These are phyloP conservation scores for Cutaneotrichosporon sp. DNA, from an alignment of 1,284 basidiomycete genomes.

Conservation along the genomic window DNA sequence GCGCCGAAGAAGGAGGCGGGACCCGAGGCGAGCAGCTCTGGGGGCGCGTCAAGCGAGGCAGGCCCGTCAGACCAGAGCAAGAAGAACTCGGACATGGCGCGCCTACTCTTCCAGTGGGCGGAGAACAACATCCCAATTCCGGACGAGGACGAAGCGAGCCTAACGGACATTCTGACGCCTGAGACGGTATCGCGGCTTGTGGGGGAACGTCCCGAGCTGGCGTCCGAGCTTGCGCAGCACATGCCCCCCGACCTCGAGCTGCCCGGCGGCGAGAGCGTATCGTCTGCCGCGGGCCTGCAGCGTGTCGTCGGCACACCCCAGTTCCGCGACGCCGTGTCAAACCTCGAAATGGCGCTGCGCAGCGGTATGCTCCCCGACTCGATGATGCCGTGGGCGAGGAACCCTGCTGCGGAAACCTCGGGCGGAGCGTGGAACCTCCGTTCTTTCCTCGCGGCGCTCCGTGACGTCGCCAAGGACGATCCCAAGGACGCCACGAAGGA, in stretches of 20 bases:
- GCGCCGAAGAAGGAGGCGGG: slow-evolving; percentile 18
- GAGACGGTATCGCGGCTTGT: slow-evolving; percentile 34
- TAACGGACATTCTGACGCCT: slow-evolving; percentile 43
- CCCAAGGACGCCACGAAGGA: slow-evolving; percentile 5
- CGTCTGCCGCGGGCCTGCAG: slow-evolving; percentile 29
- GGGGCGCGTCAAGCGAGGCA: slow-evolving; percentile 13
- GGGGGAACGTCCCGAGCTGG: slow-evolving; percentile 25
- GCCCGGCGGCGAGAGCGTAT: slow-evolving; percentile 4
- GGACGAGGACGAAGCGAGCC: slow-evolving; percentile 27
- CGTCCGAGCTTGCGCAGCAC: slow-evolving; percentile 28
- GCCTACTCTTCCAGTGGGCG: slow-evolving; percentile 37
- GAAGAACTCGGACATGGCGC: slow-evolving; percentile 32
- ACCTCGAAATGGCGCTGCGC: slow-evolving; percentile 44
- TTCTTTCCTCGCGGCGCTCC: slow-evolving; percentile 37
- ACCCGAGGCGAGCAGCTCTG: slow-evolving; percentile 30
- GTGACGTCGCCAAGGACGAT: slow-evolving; percentile 7
- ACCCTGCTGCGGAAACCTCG: slow-evolving; percentile 17
- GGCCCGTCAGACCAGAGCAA: slow-evolving; percentile 6
- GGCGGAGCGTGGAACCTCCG: slow-evolving; percentile 35
- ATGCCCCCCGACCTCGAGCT: slow-evolving; percentile 37
- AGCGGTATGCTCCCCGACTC: slow-evolving; percentile 39
- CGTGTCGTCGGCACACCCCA: slow-evolving; percentile 43
- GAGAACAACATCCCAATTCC: slow-evolving; percentile 22
- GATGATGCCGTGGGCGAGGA: slow-evolving; percentile 41
- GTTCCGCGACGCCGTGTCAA: slow-evolving; percentile 41